These are phyloP conservation scores for Dichotomopilus funicola DNA, from an alignment of 2,329 filamentous ascomycete species.

Conservation along the genomic window DNA sequence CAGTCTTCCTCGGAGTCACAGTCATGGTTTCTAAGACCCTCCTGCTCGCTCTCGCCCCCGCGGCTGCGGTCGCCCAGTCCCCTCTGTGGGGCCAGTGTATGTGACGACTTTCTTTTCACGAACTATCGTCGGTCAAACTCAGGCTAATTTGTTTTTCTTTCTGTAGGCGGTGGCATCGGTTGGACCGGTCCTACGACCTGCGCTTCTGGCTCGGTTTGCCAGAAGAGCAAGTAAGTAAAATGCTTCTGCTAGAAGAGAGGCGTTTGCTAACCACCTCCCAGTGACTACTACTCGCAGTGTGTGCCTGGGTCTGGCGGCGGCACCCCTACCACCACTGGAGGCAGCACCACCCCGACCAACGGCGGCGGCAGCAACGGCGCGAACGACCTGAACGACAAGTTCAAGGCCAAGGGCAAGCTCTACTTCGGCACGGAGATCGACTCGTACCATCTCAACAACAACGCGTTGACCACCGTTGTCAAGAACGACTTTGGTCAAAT, in stretches of 20 bases:
- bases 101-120: background rate
- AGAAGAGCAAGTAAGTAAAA: constrained; percentile 7
- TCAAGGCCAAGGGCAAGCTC: constrained; percentile 14
- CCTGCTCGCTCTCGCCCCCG: constrained; percentile 9
- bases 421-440: constrained; percentile 13
- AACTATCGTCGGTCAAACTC: background rate
- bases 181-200: constrained; percentile 12
- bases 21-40: constrained; percentile 10
- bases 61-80: constrained; percentile 13
- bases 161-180: constrained; percentile 10
- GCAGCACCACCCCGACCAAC: constrained; percentile 2
- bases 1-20: constrained; percentile 7
- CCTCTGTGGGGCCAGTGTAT: constrained; percentile 15
- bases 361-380: constrained; percentile 3
- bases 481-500: constrained; percentile 9
- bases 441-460: constrained; percentile 13
- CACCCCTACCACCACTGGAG: background rate
- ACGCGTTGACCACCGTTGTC: constrained; percentile 6
- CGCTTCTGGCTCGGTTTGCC: constrained; percentile 12
- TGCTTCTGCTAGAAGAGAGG: background rate
- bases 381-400: constrained; percentile 8
- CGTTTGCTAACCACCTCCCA: constrained; percentile 7
- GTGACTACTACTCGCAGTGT: constrained; percentile 15
- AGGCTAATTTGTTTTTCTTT: background rate
- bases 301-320: constrained; percentile 9